Conservation (phyloP, 2,329 filamentous ascomycete species). For the Setomelanomma holmii region DNA sequence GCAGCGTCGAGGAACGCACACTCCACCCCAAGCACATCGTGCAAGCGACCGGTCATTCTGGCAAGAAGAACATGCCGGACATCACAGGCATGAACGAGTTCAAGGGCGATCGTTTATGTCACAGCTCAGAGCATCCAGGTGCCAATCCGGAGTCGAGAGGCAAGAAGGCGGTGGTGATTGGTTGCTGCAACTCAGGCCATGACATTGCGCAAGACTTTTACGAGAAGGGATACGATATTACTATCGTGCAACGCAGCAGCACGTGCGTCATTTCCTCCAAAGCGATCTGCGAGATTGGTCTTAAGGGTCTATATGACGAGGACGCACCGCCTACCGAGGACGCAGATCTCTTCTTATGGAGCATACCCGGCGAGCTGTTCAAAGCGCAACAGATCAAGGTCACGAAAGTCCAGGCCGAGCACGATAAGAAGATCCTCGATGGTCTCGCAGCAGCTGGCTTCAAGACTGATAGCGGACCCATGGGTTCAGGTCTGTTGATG, state of each 20-base stretch:
- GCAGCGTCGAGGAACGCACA: conserved; percentile 30
- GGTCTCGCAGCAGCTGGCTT: conserved; percentile 54
- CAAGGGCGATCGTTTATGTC: conserved; percentile 45
- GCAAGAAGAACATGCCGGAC: conserved; percentile 41
- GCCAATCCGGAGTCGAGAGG: conserved; percentile 44
- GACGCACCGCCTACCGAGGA: conserved; percentile 35
- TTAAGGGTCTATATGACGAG: conserved; percentile 41
- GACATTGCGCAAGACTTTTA: conserved; percentile 59
- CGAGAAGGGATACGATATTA: conserved; percentile 52
- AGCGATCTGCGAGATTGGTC: conserved; percentile 35
- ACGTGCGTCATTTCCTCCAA: conserved; percentile 48
- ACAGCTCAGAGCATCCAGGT: conserved; percentile 41
- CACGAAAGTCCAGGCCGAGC: conserved; percentile 34
- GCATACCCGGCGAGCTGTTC: conserved; percentile 44
- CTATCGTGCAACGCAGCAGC: conserved; percentile 55
- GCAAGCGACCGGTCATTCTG: conserved; percentile 41
- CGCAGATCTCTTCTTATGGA: conserved; percentile 39
- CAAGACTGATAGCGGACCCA: conserved; percentile 43
- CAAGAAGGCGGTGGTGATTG: conserved; percentile 56
- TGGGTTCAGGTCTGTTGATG: conserved; percentile 41
- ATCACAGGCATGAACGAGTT: conserved; percentile 44
- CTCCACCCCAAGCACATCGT: conserved; percentile 39
- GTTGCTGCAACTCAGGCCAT: conserved; percentile 58
- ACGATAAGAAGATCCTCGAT: conserved; percentile 49
- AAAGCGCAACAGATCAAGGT: conserved; percentile 38